Percentiles rank a stretch among this genome's conserved stretches.
phyloP scores from a whole-genome alignment of 495 filamentous ascomycete genomes.

The Aspergillus egyptiacus region DNA sequence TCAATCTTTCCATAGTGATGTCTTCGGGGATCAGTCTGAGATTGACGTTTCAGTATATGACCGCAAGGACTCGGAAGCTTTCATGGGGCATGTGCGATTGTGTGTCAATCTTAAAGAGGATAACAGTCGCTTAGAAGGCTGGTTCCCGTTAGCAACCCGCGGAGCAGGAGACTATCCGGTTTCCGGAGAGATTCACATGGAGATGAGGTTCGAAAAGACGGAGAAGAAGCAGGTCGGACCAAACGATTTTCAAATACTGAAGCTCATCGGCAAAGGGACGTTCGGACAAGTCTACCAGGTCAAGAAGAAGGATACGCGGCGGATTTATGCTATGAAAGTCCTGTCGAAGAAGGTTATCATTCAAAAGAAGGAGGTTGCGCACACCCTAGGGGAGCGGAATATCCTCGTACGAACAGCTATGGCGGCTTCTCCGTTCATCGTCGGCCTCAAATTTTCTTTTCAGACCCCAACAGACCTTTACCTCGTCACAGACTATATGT shows the following conservation, averaged over 20 bases:
- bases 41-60: conserved; percentile 95
- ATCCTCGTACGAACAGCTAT: conserved; percentile 95
- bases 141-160: conserved; percentile 72
- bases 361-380: conserved; percentile 97
- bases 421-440: conserved; percentile 94
- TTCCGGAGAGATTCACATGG: conserved; percentile 85
- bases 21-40: conserved; percentile 85
- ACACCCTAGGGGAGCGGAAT: conserved; percentile 94
- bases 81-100: conserved; percentile 84
- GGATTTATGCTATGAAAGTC: conserved; percentile 99
- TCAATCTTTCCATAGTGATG: conserved; percentile 60
- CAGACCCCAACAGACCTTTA: conserved; percentile 96
- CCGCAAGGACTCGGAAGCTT: conserved; percentile 75
- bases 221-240: conserved; percentile 91
- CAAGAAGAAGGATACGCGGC: conserved; percentile 91
- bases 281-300: conserved; percentile 99
- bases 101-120: conserved; percentile 62
- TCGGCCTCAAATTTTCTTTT: conserved; percentile 97
- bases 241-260: conserved; percentile 92
- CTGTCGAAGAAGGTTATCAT: conserved; percentile 99
- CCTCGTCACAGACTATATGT: conserved; percentile 99
- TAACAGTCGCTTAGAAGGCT: conserved; percentile 65
- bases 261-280: conserved; percentile 95
- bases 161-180: conserved; percentile 62
- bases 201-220: conserved; percentile 80